A percentile compares a stretch with the other conserved stretches of the same genome.
These are phyloP conservation scores for Ogataea corticis DNA, from an alignment of 805 yeast species.

Conservation along the genomic window DNA sequence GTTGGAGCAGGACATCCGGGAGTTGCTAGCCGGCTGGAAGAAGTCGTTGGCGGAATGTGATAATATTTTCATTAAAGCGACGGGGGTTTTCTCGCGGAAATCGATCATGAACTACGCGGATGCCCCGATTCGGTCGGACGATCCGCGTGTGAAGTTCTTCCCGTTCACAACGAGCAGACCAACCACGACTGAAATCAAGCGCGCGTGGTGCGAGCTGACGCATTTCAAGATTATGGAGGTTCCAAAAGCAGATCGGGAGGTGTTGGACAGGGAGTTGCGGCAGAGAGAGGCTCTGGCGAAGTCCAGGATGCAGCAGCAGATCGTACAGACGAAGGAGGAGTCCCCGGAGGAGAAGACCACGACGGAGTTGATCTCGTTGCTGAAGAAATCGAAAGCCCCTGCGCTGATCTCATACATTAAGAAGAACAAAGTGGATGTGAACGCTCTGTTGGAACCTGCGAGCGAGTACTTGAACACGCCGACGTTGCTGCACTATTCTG, in stretches of 20 bases:
- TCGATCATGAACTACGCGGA: constrained; percentile 68
- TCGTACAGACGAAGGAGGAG: constrained; percentile 4
- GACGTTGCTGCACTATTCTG: constrained; percentile 75
- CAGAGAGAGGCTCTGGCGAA: constrained; percentile 33
- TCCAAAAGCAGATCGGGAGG: constrained; percentile 47
- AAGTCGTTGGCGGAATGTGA: constrained; percentile 58
- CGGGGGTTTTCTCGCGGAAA: constrained; percentile 66
- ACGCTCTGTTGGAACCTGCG: constrained; percentile 58
- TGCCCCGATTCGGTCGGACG: constrained; percentile 50
- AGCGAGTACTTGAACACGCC: constrained; percentile 57
- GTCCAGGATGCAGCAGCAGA: constrained; percentile 23
- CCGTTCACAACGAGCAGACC: constrained; percentile 93
- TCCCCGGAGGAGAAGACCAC: constrained; percentile 46
- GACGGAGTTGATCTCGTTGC: constrained; percentile 52
- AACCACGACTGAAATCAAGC: constrained; percentile 73
- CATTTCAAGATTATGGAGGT: constrained; percentile 53
- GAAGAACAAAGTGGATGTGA: constrained; percentile 53
- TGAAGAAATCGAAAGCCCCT: constrained; percentile 79
- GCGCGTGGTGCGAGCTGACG: constrained; percentile 80
- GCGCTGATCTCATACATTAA: constrained; percentile 61
- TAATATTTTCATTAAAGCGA: constrained; percentile 76
- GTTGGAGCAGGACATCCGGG: constrained; percentile 73
- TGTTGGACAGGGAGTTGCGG: constrained; percentile 29
- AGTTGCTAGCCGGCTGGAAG: constrained; percentile 67
- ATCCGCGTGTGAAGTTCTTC: constrained; percentile 62